phyloP scores from a whole-genome alignment of 805 yeast genomes.

The Myxozyma monticola region DNA sequence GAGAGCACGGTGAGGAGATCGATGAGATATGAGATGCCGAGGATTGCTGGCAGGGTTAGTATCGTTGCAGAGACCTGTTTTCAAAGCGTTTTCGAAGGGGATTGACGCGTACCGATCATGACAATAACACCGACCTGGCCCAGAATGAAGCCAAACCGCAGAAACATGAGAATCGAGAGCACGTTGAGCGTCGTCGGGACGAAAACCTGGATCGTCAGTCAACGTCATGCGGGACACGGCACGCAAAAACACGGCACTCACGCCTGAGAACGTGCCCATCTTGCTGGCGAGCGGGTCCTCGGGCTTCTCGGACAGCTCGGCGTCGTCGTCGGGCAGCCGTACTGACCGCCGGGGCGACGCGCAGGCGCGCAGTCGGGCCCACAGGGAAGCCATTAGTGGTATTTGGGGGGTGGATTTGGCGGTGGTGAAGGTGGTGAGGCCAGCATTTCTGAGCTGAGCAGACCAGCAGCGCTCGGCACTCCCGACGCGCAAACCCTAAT shows the following conservation, averaged over 20 bases:
- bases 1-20: conserved; percentile 84
- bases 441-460: neutral
- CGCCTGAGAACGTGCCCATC: conserved; percentile 36
- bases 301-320: conserved; percentile 12
- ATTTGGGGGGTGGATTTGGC: conserved; percentile 5
- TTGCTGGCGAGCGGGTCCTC: conserved; percentile 17
- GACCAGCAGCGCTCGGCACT: neutral
- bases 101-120: conserved; percentile 40
- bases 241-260: conserved; percentile 7
- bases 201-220: conserved; percentile 43
- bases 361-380: conserved; percentile 20
- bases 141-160: conserved; percentile 90
- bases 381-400: conserved; percentile 15
- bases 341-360: conserved; percentile 2
- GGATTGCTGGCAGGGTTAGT: conserved; percentile 28
- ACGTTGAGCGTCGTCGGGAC: conserved; percentile 93
- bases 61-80: too few species aligned
- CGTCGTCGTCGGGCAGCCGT: too few species aligned
- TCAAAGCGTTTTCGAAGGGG: neutral
- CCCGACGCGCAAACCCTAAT: too few species aligned
- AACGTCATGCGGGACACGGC: neutral
- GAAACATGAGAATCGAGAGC: conserved; percentile 88
- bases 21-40: conserved; percentile 73
- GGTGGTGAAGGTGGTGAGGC: neutral
- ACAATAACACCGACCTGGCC: conserved; percentile 94